These are phyloP conservation scores for Populus trichocarpa DNA, from an alignment of 441 rosid genomes.

Conservation along the genomic window DNA sequence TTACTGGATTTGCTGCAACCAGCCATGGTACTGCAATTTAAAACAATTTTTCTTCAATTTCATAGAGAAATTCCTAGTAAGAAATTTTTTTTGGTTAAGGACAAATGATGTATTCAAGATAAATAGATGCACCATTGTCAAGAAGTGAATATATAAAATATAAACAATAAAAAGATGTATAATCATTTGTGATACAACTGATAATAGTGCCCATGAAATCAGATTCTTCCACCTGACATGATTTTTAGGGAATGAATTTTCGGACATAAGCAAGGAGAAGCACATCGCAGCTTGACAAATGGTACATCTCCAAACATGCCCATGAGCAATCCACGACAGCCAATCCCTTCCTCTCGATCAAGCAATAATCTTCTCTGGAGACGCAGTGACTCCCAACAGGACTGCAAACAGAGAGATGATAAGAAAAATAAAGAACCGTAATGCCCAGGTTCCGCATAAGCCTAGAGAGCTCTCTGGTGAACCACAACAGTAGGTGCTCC, in stretches of 20 bases:
- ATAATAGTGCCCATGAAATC: neutral
- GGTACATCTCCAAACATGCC: constrained; percentile 96
- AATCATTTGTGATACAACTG: neutral
- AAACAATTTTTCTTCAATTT: constrained; percentile 3
- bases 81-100: neutral
- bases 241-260: constrained; percentile 14
- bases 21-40: constrained; percentile 87
- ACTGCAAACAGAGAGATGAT: constrained; percentile 38
- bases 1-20: constrained; percentile 97
- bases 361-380: constrained; percentile 74
- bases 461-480: neutral
- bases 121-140: neutral
- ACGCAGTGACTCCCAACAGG: constrained; percentile 87
- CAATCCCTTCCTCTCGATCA: constrained; percentile 79
- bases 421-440: neutral
- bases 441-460: neutral
- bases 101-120: neutral
- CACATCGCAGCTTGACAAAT: constrained; percentile 79
- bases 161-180: too few relatives aligned
- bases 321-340: constrained; percentile 99
- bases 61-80: neutral
- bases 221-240: neutral
- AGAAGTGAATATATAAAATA: too few relatives aligned
- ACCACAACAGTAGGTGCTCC: neutral
- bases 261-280: constrained; percentile 90